phyloP scores from a whole-genome alignment of 768 basidiomycete species.

The Hericium erinaceus region DNA sequence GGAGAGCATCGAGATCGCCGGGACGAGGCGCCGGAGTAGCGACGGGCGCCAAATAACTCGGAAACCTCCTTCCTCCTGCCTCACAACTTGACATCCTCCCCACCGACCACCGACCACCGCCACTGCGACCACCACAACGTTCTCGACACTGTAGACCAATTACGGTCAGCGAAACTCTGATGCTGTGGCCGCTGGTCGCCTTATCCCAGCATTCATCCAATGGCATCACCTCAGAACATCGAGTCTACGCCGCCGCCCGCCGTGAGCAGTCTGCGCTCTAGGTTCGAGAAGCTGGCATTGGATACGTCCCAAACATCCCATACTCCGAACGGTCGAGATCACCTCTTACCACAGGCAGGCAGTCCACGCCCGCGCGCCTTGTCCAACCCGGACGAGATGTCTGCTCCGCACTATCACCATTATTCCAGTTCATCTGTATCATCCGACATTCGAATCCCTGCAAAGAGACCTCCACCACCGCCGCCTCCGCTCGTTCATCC shows the following conservation, averaged over 20 bases:
- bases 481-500: not conserved
- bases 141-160: not conserved
- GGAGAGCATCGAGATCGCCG: too few relatives aligned
- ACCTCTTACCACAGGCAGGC: not conserved
- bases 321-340: too few relatives aligned
- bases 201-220: not conserved
- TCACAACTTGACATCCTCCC: not conserved
- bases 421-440: not conserved
- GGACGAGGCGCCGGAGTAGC: too few relatives aligned
- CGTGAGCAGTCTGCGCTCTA: slow-evolving; percentile 60
- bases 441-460: not conserved
- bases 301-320: slow-evolving; percentile 19
- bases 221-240: not conserved
- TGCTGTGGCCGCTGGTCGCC: not conserved
- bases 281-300: slow-evolving; percentile 60
- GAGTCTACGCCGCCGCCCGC: slow-evolving; percentile 37
- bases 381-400: not conserved
- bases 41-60: too few relatives aligned
- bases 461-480: not conserved
- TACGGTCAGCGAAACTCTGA: not conserved
- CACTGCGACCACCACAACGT: not conserved
- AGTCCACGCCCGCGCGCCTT: not conserved
- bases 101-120: too few relatives aligned
- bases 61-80: not conserved
- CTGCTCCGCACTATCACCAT: not conserved